Conservation (phyloP, 495 filamentous ascomycete species). For the Hapsidospora chrysogenum region DNA sequence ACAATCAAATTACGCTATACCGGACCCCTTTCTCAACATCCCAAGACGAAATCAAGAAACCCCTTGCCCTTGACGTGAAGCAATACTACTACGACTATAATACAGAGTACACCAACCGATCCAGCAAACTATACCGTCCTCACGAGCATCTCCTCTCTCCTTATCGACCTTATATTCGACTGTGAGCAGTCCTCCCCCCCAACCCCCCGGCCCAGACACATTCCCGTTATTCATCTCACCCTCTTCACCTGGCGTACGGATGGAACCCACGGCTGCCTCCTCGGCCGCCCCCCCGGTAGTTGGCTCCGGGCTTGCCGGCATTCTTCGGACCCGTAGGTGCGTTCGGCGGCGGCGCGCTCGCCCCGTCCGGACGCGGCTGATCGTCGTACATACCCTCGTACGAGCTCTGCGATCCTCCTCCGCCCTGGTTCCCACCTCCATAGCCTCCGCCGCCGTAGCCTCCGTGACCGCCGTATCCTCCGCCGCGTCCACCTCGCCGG, state of each 20-base stretch:
- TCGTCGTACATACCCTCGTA: constrained; percentile 99
- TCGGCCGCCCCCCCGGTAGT: constrained; percentile 87
- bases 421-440: constrained; percentile 15
- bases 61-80: too few relatives aligned
- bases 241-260: constrained; percentile 41
- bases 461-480: constrained; percentile 4
- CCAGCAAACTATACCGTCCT: too few relatives aligned
- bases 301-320: constrained; percentile 79
- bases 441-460: constrained; percentile 19
- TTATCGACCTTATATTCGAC: too few relatives aligned
- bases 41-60: too few relatives aligned
- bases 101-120: too few relatives aligned
- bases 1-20: too few relatives aligned
- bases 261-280: constrained; percentile 62
- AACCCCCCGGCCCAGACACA: too few relatives aligned
- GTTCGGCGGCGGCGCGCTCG: constrained; percentile 66
- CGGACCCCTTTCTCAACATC: too few relatives aligned
- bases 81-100: too few relatives aligned
- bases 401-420: constrained; percentile 40
- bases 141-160: too few relatives aligned
- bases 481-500: constrained; percentile 16
- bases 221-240: too few relatives aligned
- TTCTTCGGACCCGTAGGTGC: constrained; percentile 96
- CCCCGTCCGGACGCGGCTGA: constrained; percentile 61
- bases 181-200: too few relatives aligned